phyloP scores from a whole-genome alignment of 805 yeast genomes.

The Metschnikowia picachoensis region DNA sequence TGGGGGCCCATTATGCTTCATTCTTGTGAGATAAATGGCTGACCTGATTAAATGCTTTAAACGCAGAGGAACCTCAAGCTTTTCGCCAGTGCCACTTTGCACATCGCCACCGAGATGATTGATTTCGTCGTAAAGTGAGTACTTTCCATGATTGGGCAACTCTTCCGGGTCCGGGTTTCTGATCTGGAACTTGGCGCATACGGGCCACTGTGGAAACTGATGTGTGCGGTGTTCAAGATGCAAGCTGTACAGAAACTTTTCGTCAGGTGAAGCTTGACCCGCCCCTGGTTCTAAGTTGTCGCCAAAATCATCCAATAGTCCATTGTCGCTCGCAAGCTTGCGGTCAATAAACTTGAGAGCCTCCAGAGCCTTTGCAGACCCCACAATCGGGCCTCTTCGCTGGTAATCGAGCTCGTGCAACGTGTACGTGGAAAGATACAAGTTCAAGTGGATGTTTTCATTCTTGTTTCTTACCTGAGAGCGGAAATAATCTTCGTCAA shows the following conservation, averaged over 20 bases:
- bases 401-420: conserved; percentile 23
- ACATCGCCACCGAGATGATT: conserved; percentile 3
- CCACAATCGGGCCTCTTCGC: conserved; percentile 46
- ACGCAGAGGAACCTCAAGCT: conserved; percentile 49
- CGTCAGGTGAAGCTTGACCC: neutral
- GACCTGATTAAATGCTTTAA: conserved; percentile 54
- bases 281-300: neutral
- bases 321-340: conserved; percentile 24
- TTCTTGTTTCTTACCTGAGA: conserved; percentile 20
- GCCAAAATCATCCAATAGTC: neutral
- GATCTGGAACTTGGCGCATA: conserved; percentile 42
- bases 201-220: conserved; percentile 48
- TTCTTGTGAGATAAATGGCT: conserved; percentile 50
- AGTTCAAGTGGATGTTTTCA: conserved; percentile 25
- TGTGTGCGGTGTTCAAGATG: conserved; percentile 40
- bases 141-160: conserved; percentile 37
- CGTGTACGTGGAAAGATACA: conserved; percentile 51
- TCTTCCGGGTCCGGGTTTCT: conserved; percentile 40
- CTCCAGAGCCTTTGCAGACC: conserved; percentile 63
- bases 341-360: conserved; percentile 59
- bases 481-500: conserved; percentile 33
- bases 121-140: conserved; percentile 11
- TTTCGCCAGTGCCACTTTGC: conserved; percentile 11
- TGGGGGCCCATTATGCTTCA: conserved; percentile 29
- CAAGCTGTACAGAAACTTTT: conserved; percentile 20